phyloP scores from a whole-genome alignment of 1,284 basidiomycete species.

The Sporisorium scitamineum region DNA sequence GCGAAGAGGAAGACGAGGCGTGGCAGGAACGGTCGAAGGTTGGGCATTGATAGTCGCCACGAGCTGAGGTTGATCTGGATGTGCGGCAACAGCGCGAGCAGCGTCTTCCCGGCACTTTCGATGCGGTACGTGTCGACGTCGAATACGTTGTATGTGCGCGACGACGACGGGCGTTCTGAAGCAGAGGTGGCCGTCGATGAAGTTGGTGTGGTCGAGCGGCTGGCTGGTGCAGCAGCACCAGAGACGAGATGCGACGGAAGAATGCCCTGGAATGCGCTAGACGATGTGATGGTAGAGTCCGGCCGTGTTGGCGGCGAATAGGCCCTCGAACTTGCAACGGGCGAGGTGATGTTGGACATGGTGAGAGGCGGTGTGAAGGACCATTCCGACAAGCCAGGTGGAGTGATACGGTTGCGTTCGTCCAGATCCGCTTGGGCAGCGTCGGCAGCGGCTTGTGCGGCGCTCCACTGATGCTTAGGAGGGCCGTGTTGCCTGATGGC shows the following conservation, averaged over 20 bases:
- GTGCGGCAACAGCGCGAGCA: conserved; percentile 32
- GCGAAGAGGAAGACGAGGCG: conserved; percentile 52
- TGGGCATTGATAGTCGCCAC: conserved; percentile 43
- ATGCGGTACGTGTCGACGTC: conserved; percentile 43
- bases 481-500: conserved; percentile 25
- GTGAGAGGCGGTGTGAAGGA: conserved; percentile 51
- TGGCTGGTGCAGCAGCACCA: conserved; percentile 15
- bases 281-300: conserved; percentile 34
- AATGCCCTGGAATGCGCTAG: conserved; percentile 25
- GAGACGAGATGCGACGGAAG: conserved; percentile 46
- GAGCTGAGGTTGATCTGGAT: conserved; percentile 46
- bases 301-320: conserved; percentile 49
- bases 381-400: conserved; percentile 30
- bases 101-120: conserved; percentile 22
- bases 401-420: conserved; percentile 32
- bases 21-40: conserved; percentile 57
- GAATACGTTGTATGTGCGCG: conserved; percentile 26
- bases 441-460: conserved; percentile 57
- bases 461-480: conserved; percentile 57
- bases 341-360: conserved; percentile 38
- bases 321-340: conserved; percentile 34
- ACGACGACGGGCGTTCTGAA: conserved; percentile 18
- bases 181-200: conserved; percentile 19
- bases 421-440: conserved; percentile 32
- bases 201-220: conserved; percentile 42